Base-by-base conservation (phyloP, 1,139 yeast genomes). In the Torulaspora globosa region DNA sequence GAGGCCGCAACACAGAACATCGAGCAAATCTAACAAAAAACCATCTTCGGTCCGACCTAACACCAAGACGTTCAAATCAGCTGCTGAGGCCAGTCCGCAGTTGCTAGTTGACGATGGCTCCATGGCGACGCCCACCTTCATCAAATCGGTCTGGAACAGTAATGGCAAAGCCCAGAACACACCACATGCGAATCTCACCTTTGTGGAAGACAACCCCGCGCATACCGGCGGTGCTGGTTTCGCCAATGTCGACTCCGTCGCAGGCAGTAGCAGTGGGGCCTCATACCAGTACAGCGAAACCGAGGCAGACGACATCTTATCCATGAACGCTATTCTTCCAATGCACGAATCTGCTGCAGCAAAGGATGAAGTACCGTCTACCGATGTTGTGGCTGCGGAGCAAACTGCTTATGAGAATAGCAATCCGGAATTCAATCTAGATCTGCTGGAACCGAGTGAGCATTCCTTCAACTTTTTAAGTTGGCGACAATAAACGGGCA, bases 391-490 rank as follows among this genome's bases (percentile, higher is more conserved):
- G 8, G 29, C 39, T 12, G 27, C 34, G 5, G 24, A 24, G 5
- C 29, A 39, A 14, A 16, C 27, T 28, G 26, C 33, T 21, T 33
- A 28, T 12, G 42, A 37, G 32, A 23, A 24, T 18, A 23, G 5
- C 18, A 44, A 45, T 26, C 39, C 36, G 23, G 51, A 52, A 11
- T 55, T 53, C 42, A 51, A 56, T 28, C 33, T 55, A 15, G 58
- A 57, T 39, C 47, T 57, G 8, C 39, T 57, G 28, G 60, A 54
- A 23, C 49, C 47, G 9, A 50, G 48, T 33, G 47, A 45, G 19
- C 49, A 37, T 37, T 38, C 39, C 29, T 53, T 60, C 47, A 56
- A 57, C 38, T 55, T 57, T 32, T 46, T 60, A 44, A 49, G 55
- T 27, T 56, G 59, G 58, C 55, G 50, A 33, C 46, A 36, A 16